Conservation (phyloP, 768 basidiomycete genomes). For the Rubroboletus pulcherrimus region DNA sequence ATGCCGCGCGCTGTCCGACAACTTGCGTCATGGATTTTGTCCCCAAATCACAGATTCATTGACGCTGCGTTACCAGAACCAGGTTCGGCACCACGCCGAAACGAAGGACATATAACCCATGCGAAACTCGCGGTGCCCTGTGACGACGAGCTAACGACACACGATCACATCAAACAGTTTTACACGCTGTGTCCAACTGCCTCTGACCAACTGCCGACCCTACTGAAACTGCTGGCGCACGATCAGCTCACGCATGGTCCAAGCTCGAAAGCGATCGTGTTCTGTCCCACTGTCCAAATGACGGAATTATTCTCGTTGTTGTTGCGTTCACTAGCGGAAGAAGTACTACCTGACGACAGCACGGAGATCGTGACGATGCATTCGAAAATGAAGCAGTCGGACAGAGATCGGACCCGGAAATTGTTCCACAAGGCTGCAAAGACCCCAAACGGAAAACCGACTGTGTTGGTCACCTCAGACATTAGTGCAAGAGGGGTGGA, state of each 20-base stretch:
- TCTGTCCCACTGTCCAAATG: slow-evolving; percentile 82
- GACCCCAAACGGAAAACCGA: slow-evolving; percentile 35
- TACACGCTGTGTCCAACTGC: slow-evolving; percentile 68
- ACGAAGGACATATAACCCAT: neutral
- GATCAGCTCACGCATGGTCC: slow-evolving; percentile 75
- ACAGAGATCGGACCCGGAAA: slow-evolving; percentile 25
- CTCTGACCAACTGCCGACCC: slow-evolving; percentile 70
- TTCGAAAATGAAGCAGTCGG: slow-evolving; percentile 49
- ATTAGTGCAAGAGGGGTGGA: slow-evolving; percentile 88
- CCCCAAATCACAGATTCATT: slow-evolving; percentile 63
- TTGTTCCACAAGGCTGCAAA: slow-evolving; percentile 11
- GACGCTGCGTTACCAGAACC: slow-evolving; percentile 59
- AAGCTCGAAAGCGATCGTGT: slow-evolving; percentile 73
- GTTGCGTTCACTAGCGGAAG: slow-evolving; percentile 45
- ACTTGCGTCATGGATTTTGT: slow-evolving; percentile 59
- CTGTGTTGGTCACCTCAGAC: slow-evolving; percentile 80
- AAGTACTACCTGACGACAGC: slow-evolving; percentile 47
- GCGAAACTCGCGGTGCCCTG: neutral
- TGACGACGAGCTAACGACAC: slow-evolving; percentile 43
- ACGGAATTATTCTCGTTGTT: slow-evolving; percentile 71
- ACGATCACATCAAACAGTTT: slow-evolving; percentile 77
- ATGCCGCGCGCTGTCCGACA: slow-evolving; percentile 69
- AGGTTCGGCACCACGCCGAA: slow-evolving; percentile 30
- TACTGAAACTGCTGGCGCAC: slow-evolving; percentile 76
- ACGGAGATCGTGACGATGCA: slow-evolving; percentile 78